Evolutionary conservation across 2,329 filamentous ascomycete species (phyloP).

Genomic region (Neocucurbitaria cava): DNA sequence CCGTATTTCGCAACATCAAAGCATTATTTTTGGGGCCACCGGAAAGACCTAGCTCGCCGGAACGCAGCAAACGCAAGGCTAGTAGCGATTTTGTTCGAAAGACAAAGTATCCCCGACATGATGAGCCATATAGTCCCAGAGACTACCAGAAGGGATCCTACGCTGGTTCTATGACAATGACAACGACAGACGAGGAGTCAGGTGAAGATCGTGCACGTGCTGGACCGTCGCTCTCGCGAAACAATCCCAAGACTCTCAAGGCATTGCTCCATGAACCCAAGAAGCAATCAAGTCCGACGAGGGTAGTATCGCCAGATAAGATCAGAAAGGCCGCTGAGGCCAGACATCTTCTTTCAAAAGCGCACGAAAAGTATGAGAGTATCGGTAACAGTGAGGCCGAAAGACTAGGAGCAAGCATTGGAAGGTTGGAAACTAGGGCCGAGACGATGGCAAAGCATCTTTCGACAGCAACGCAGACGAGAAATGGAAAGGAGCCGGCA

Average conservation of each 20-base stretch:
- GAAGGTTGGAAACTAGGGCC: not conserved
- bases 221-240: not conserved
- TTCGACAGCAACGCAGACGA: not conserved
- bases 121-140: not conserved
- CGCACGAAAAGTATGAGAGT: not conserved
- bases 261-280: not conserved
- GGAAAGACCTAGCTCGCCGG: not conserved
- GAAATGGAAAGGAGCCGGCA: not conserved
- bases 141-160: not conserved
- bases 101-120: not conserved
- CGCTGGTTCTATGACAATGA: not conserved
- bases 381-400: not conserved
- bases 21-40: not conserved
- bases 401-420: not conserved
- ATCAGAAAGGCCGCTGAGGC: not conserved
- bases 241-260: not conserved
- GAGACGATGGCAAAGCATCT: not conserved
- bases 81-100: not conserved
- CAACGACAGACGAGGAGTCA: not conserved
- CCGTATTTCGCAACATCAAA: not conserved
- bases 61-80: not conserved
- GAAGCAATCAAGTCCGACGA: not conserved
- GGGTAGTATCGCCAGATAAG: not conserved
- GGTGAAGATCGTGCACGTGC: not conserved
- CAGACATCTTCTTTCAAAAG: not conserved